Conservation (phyloP, 352 stramenopile species). For the Globisporangium uncinulatum region DNA sequence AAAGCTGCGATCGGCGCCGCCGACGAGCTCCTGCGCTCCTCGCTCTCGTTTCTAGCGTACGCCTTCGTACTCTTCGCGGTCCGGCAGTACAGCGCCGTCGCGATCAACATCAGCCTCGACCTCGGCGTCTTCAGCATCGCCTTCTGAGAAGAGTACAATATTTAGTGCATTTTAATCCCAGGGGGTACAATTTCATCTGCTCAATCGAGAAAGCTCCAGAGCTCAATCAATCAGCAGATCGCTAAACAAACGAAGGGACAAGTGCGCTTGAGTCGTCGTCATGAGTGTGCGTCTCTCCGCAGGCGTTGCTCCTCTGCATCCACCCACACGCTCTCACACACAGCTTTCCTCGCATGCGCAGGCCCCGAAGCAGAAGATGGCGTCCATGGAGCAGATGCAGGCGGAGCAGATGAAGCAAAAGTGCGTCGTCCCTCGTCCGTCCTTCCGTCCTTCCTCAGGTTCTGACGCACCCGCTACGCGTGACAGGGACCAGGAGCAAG, state of each 20-base stretch:
- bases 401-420: constrained; percentile 83
- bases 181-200: no score
- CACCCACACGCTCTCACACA: no score
- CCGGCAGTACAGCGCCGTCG: constrained; percentile 31
- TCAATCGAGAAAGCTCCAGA: no score
- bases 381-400: constrained; percentile 74
- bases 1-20: constrained; percentile 23
- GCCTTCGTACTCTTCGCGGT: constrained; percentile 25
- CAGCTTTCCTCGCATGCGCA: neutral
- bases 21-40: constrained; percentile 27
- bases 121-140: constrained; percentile 35
- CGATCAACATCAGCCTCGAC: constrained; percentile 31
- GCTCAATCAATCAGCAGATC: no score
- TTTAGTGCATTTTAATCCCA: neutral
- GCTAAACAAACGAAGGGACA: no score
- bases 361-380: constrained; percentile 34
- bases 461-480: neutral
- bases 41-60: constrained; percentile 38
- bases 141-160: neutral
- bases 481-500: constrained; percentile 69
- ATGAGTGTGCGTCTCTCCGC: no score
- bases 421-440: constrained; percentile 19
- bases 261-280: no score
- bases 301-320: no score
- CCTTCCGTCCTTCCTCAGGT: neutral